Conservation (phyloP, 257 asterid genomes). For the Datura wrightii region DNA sequence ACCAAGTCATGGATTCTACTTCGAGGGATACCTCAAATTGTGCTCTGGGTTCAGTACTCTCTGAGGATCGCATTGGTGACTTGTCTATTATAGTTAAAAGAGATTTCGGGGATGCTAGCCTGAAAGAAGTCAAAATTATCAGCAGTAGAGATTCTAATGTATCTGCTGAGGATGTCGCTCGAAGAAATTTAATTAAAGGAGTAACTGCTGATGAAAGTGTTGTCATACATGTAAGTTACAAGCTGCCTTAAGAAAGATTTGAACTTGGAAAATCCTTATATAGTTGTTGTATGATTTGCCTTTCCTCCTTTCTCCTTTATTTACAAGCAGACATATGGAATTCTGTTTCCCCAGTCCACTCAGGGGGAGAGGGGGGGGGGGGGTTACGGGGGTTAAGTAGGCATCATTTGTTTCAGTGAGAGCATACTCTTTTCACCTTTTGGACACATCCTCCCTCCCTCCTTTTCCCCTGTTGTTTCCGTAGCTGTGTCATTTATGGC, state of each 20-base stretch:
- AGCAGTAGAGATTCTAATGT: constrained; percentile 47
- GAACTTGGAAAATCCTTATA: constrained; percentile 11
- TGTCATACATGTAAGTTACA: constrained; percentile 72
- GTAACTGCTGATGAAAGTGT: constrained; percentile 95
- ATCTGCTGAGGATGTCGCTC: constrained; percentile 65
- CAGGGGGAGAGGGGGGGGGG: neutral
- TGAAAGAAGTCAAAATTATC: constrained; percentile 61
- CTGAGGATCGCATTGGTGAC: constrained; percentile 72
- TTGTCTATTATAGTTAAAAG: constrained; percentile 69
- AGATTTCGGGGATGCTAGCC: constrained; percentile 68
- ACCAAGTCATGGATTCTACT: constrained; percentile 58
- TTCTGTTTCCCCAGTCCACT: neutral
- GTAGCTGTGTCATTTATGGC: neutral
- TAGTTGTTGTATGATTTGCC: constrained; percentile 20
- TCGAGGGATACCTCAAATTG: constrained; percentile 43
- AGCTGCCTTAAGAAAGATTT: neutral
- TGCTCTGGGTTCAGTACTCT: constrained; percentile 64
- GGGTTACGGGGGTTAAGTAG: neutral
- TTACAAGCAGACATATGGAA: neutral
- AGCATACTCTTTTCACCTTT: constrained; percentile 25
- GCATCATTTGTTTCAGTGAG: constrained; percentile 10
- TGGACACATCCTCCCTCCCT: neutral
- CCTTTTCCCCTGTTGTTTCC: neutral
- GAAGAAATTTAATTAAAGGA: constrained; percentile 85
- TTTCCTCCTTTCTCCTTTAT: constrained; percentile 1